Base-by-base conservation (phyloP, 2,329 filamentous ascomycete species). In the Neonectria coccinea region DNA sequence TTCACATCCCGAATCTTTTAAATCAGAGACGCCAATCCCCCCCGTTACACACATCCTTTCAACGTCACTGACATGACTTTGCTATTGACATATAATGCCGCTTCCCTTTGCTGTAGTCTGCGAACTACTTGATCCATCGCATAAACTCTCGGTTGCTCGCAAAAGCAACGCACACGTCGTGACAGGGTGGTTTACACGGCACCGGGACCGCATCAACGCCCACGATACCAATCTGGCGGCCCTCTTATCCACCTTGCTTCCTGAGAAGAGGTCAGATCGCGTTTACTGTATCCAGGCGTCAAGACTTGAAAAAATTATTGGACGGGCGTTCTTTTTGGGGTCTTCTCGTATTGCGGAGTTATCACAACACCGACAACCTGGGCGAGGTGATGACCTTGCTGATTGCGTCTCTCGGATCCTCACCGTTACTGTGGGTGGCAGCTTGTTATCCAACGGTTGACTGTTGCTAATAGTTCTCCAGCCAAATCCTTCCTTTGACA, bases 231-330 rank as follows among this genome's bases (percentile, higher is more conserved):
- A 89, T 71, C 81, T 84, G 1, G 80, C 87, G 1, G 90, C 92
- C 2, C 79, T 97, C 1, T 81, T 97, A 0, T 94, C 92, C 1
- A 89, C 90, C 3, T 79, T 97, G 1, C 85, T 97, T 0, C 93
- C 94, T 0, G 90, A 94, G 67, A 89, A 86, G 68, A 85, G 93
- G 57, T 89, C 88, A 3, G 93, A 97, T 74, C 87, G 93, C 29
- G 91, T 95, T 2, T 97, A 94, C 75, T 86, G 84, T 41, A 82
- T 97, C 1, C 88, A 92, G 73, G 81, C 87, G 6, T 75, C 80
- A 9, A 83, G 81, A 0, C 82, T 97, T 0, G 86, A 89, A 60
- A 87, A 85, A 56, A 86, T 92, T n/a, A 83, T 97, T 16, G 86
- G 85, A 3, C 86, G 89, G 33, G 86, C 88, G 20, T 82, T 95